phyloP scores from a whole-genome alignment of 164 flowering plant genomes.

The Taxillus chinensis region DNA sequence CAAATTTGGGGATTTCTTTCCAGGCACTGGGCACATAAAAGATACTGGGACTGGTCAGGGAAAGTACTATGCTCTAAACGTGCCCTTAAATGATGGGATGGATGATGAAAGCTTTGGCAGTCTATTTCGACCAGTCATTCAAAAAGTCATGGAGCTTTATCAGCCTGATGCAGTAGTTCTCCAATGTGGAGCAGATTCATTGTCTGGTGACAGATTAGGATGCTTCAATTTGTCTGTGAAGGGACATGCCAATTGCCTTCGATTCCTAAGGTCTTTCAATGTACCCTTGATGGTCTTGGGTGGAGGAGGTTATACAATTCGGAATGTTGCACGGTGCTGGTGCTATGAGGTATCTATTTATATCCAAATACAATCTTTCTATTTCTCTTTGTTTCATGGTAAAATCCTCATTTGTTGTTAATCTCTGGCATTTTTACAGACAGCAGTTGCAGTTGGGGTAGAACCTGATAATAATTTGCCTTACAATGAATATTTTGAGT shows the following conservation, averaged over 20 bases:
- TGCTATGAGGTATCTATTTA: constrained; percentile 71
- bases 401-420: not conserved
- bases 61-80: constrained; percentile 75
- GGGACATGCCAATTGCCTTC: constrained; percentile 92
- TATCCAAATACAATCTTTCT: constrained; percentile 1
- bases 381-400: not conserved
- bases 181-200: constrained; percentile 93
- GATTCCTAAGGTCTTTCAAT: constrained; percentile 73
- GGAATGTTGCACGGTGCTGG: constrained; percentile 98
- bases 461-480: constrained; percentile 83
- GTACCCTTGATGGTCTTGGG: constrained; percentile 92
- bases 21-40: constrained; percentile 40
- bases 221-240: constrained; percentile 88
- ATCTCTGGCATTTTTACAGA: constrained; percentile 35
- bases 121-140: constrained; percentile 63
- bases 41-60: constrained; percentile 32
- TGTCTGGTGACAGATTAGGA: constrained; percentile 83
- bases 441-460: constrained; percentile 91
- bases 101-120: constrained; percentile 76
- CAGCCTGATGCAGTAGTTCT: constrained; percentile 91
- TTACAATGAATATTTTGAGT: constrained; percentile 79
- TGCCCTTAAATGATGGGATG: constrained; percentile 80
- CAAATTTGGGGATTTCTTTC: constrained; percentile 47
- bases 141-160: constrained; percentile 83
- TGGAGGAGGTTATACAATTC: constrained; percentile 90